Evolutionary conservation across 257 asterid species (phyloP).

Genomic region (Solanum chilense): DNA sequence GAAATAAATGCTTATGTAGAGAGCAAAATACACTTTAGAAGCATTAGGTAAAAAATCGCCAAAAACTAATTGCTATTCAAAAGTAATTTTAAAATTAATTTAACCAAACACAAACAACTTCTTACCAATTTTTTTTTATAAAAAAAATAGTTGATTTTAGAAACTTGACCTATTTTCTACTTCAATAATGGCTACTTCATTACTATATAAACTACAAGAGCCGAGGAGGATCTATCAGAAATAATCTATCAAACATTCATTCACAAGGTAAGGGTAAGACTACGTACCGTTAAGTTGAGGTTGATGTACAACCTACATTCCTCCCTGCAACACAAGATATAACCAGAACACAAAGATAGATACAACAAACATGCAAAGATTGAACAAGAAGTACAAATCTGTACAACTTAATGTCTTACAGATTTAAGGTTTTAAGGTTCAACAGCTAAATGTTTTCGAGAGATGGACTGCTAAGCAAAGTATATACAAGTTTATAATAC

Average conservation of each 20-base stretch:
- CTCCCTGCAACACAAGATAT: background rate
- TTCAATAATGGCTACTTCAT: background rate
- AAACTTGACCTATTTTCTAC: background rate
- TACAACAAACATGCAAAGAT: slow-evolving; percentile 9
- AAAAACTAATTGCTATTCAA: background rate
- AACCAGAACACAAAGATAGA: background rate
- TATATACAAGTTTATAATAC: slow-evolving; percentile 58
- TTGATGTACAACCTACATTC: background rate
- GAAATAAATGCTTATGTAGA: background rate
- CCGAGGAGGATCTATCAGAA: background rate
- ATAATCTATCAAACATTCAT: background rate
- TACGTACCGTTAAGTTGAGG: background rate
- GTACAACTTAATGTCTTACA: slow-evolving; percentile 39
- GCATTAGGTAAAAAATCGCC: background rate
- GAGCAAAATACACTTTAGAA: background rate
- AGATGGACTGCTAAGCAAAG: slow-evolving; percentile 21
- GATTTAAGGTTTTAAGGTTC: slow-evolving; percentile 7
- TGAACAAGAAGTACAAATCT: slow-evolving; percentile 27
- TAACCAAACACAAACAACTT: background rate
- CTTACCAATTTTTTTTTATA: background rate
- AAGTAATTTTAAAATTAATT: background rate
- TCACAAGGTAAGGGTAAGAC: background rate
- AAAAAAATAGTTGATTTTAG: background rate
- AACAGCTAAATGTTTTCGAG: slow-evolving; percentile 8
- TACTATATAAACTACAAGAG: background rate